Evolutionary conservation across 2,329 filamentous ascomycete genomes (phyloP), one percentile per base, ranked within the genome.

Genomic region (Aspergillus felis): DNA sequence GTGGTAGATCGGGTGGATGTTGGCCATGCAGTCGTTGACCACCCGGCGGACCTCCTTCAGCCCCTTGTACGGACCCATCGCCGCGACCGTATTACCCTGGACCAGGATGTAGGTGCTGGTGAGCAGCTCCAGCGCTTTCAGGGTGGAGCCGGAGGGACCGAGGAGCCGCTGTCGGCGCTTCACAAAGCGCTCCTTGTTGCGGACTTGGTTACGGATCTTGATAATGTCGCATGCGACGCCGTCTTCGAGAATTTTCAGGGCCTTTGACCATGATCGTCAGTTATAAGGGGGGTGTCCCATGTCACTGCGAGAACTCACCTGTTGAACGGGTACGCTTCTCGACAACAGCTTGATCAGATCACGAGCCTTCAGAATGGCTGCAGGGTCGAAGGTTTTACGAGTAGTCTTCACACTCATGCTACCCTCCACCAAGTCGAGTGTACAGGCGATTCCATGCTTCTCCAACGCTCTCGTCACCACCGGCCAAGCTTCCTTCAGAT

Each of bases 321-420:
- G 91, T 5, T 92, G 92, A 1, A 92, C 91, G 1, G 94, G 94
- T 4, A 99, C 94, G 67, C 90, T 94, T 72, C 94, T 85, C 3
- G 94, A 88, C 5, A 99, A 83, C 35, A 99, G 81, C 72, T 96
- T 97, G 73, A 99, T 94, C 61, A 99, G 81, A 73, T 99, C 94
- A 64, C 94, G 86, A 17, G 93, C 92, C 66, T 97, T 96, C 55
- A 99, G 83, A 57, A 99, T 96, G 4, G 92, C 85, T 5, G 92
- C 92, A 7, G 94, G 94, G 71, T 99, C 94, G 73, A 82, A 96
- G 3, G 92, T 96, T 74, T 92, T 92, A 68, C 89, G 82, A 7
- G 93, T 97, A 25, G 94, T 97, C 77, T 93, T 95, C 63, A 97
- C 93, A 0, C 90, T 92, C 93, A 97, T 97, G 72, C 87, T 91